A percentile compares a stretch with the other conserved stretches of the same genome.
Evolutionary conservation across 441 rosid species (phyloP).

Genomic region (Populus hybrid): DNA sequence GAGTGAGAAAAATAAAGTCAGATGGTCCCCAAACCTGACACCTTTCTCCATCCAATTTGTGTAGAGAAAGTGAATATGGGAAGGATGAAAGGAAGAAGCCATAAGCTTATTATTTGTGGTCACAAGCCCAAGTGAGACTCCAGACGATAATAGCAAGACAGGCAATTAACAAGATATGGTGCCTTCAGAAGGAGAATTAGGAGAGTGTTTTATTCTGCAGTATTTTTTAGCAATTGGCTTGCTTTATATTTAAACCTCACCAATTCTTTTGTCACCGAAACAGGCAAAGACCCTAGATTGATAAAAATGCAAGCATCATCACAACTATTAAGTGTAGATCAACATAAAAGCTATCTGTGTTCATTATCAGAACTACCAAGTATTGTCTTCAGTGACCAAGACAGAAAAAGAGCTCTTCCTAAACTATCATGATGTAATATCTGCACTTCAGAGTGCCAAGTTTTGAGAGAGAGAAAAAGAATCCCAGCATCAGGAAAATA

Average conservation of each 20-base stretch:
- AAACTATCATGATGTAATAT: background rate
- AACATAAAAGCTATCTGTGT: background rate
- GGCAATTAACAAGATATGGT: background rate
- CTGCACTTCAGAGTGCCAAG: background rate
- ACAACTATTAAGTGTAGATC: background rate
- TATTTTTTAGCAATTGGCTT: background rate
- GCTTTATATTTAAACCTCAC: no score
- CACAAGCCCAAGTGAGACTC: background rate
- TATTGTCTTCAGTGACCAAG: background rate
- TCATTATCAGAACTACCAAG: background rate
- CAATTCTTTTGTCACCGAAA: no score
- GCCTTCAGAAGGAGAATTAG: background rate
- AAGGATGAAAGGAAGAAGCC: constrained; percentile 8
- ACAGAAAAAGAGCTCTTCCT: background rate
- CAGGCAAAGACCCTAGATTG: background rate
- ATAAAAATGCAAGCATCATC: background rate
- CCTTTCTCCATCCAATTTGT: constrained; percentile 22
- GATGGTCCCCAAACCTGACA: constrained; percentile 37
- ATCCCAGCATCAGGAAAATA: background rate
- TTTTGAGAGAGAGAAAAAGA: background rate
- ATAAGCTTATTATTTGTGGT: constrained; percentile 13
- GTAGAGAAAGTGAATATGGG: background rate
- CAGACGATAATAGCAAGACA: background rate
- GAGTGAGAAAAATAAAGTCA: constrained; percentile 24
- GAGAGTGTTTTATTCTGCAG: background rate